Conservation (phyloP, 2,329 filamentous ascomycete species). For the Macrophomina pseudophaseolina region DNA sequence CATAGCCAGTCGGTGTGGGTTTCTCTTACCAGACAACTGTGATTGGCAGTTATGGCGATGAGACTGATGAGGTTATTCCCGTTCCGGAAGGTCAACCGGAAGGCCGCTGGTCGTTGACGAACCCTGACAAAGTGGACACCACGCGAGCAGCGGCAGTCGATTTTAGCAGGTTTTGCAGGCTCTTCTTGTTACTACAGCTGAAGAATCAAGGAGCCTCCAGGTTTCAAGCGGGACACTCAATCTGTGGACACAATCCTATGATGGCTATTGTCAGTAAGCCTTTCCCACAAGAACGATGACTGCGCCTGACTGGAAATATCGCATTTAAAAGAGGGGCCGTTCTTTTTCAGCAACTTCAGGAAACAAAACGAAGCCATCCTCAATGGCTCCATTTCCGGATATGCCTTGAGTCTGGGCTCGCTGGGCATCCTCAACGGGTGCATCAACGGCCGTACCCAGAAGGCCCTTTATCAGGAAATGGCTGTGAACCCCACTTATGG, state of each 20-base stretch:
- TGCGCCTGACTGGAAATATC: slow-evolving; percentile 33
- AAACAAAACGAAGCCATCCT: slow-evolving; percentile 60
- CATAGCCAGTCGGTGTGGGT: slow-evolving; percentile 47
- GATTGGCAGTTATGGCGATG: not conserved
- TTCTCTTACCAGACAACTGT: slow-evolving; percentile 44
- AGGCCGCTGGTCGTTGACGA: not conserved
- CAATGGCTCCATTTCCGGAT: slow-evolving; percentile 53
- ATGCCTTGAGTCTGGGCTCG: slow-evolving; percentile 59
- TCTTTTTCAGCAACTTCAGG: slow-evolving; percentile 63
- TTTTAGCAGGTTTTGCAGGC: slow-evolving; percentile 44
- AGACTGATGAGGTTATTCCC: slow-evolving; percentile 43
- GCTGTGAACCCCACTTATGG: slow-evolving; percentile 62
- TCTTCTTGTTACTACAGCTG: slow-evolving; percentile 42
- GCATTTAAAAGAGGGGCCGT: slow-evolving; percentile 35
- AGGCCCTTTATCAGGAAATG: slow-evolving; percentile 53
- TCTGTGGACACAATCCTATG: slow-evolving; percentile 56
- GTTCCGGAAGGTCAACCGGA: slow-evolving; percentile 40
- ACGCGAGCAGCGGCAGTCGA: slow-evolving; percentile 42
- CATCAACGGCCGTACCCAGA: slow-evolving; percentile 54
- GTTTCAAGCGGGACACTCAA: slow-evolving; percentile 49
- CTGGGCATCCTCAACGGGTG: slow-evolving; percentile 62
- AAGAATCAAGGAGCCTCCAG: slow-evolving; percentile 55
- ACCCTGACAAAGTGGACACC: slow-evolving; percentile 33
- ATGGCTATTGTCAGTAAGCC: slow-evolving; percentile 50
- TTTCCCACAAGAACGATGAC: no score